Evolutionary conservation across 1,139 yeast genomes (phyloP), one percentile per base, ranked within the genome.

Genomic region (Pichia sp.): DNA sequence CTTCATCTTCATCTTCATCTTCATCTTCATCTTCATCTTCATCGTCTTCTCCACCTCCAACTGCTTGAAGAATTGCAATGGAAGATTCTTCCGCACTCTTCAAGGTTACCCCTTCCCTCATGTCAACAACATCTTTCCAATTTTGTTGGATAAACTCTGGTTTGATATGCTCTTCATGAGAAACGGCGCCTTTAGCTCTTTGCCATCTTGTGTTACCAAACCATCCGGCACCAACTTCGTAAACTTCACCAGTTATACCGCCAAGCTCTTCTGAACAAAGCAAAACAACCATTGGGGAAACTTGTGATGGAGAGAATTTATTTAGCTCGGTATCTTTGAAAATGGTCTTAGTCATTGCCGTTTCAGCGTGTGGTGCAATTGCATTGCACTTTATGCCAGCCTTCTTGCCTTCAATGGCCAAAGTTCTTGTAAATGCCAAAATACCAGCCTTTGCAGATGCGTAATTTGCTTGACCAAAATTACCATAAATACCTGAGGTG

Each of bases 291-390:
- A 87, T 68, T 45, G 98, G 98, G 6, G 97, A 94, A 40, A 91
- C 96, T 58, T 77, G 86, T 43, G 80, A 77, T 14, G 97, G 91
- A 53, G 85, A 87, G 64, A 81, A 86, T 55, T 80, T 76, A 62
- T 85, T 85, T 47, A 71, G 67, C 66, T 88, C 97, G 37, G 67
- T 66, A 43, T 80, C 82, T 37, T 77, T 72, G 66, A 88, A 85
- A 37, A 91, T 75, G 9, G 94, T 81, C 56, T 76, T 73, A 23
- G 97, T 91, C 98, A 91, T 91, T 45, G 94, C 91, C 34, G 98
- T 88, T 57, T 88, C 96, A 30, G 97, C 97, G 59, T 88, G 96
- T 41, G 98, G 98, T 32, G 97, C 97, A 59, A 87, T 81, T 33
- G 77, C 72, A 58, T 88, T 85, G 42, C 78, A 91, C 55, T 70